Percentiles rank a stretch among this genome's conserved stretches.
Conservation (phyloP, 148 eudicot genomes). For the Beta vulgaris region DNA sequence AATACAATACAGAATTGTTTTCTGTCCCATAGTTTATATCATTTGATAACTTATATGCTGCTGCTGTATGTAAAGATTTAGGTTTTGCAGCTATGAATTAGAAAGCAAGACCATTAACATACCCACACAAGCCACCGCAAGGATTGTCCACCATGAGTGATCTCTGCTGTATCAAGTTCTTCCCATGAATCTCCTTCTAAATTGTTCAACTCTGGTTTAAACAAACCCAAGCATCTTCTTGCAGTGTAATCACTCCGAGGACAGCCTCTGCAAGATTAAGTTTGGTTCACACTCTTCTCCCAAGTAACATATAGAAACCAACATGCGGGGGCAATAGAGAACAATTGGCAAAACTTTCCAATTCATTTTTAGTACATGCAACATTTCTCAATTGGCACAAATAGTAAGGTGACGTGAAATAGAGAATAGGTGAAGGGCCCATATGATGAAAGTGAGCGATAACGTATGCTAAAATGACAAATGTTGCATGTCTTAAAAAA, state of each 20-base stretch:
- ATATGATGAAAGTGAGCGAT: too few species aligned
- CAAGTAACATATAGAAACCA: slow-evolving; percentile 32
- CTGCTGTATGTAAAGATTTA: not conserved
- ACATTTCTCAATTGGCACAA: too few species aligned
- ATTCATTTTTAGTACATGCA: too few species aligned
- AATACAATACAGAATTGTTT: not conserved
- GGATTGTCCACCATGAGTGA: slow-evolving; percentile 60
- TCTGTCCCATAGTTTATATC: not conserved
- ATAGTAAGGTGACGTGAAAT: too few species aligned
- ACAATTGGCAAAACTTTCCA: not conserved
- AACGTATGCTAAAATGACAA: too few species aligned
- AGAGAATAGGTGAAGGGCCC: too few species aligned
- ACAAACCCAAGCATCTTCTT: slow-evolving; percentile 55
- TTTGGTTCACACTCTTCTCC: slow-evolving; percentile 45
- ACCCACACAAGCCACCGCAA: slow-evolving; percentile 98
- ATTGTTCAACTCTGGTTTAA: slow-evolving; percentile 59
- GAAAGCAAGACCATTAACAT: slow-evolving; percentile 39
- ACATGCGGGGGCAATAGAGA: slow-evolving; percentile 18
- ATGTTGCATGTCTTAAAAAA: too few species aligned
- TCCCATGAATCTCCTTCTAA: slow-evolving; percentile 92
- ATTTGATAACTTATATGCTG: not conserved
- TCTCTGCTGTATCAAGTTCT: slow-evolving; percentile 70
- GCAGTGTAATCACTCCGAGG: slow-evolving; percentile 70
- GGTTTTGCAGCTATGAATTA: not conserved
- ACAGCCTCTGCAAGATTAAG: slow-evolving; percentile 84